phyloP scores from a whole-genome alignment of 805 yeast genomes.

The Tetrapisispora phaffii region DNA sequence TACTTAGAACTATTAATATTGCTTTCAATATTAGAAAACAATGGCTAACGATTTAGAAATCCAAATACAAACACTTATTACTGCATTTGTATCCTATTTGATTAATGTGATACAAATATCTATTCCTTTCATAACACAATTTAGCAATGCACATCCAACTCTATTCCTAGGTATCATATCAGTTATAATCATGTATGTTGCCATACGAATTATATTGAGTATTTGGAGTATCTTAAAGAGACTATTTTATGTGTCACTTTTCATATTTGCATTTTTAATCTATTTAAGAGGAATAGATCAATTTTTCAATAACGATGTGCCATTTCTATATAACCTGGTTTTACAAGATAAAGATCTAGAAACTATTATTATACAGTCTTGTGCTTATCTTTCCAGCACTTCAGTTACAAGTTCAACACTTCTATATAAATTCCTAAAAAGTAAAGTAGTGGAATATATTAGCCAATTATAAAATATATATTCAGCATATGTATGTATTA shows the following conservation, averaged over 20 bases:
- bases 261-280: conserved; percentile 18
- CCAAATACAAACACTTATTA: not conserved
- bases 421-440: not conserved
- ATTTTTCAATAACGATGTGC: conserved; percentile 16
- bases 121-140: conserved; percentile 12
- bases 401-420: conserved; percentile 1
- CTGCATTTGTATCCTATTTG: not conserved
- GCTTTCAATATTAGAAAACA: not conserved
- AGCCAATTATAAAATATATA: not conserved
- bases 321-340: conserved; percentile 5
- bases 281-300: conserved; percentile 29
- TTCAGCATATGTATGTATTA: too few species aligned
- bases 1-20: not conserved
- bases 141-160: conserved; percentile 27
- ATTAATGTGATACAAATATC: conserved; percentile 13
- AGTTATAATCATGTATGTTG: conserved; percentile 14
- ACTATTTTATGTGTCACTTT: conserved; percentile 10
- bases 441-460: not conserved
- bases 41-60: not conserved
- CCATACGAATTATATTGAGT: conserved; percentile 26
- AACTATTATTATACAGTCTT: not conserved
- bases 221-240: conserved; percentile 23
- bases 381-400: conserved; percentile 2
- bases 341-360: conserved; percentile 4
- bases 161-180: conserved; percentile 17